Evolutionary conservation across 2,329 filamentous ascomycete species (phyloP).

Genomic region (Fusarium albidum): DNA sequence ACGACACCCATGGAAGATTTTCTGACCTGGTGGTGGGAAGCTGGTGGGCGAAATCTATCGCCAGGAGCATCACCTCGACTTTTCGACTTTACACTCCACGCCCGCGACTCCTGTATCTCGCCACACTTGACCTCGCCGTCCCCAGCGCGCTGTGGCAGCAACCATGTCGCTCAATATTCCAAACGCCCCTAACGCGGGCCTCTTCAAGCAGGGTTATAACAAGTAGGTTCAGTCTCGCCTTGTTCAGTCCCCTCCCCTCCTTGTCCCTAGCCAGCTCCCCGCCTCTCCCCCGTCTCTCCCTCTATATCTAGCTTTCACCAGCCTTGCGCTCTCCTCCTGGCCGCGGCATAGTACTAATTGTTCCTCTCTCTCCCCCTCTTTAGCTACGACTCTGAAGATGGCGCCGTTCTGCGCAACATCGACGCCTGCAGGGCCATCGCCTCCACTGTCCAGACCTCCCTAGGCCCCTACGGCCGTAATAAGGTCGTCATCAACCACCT

Average conservation of each 20-base stretch:
- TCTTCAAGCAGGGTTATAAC: conserved; percentile 97
- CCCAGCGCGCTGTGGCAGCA: conserved; percentile 32
- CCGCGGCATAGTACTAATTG: conserved; percentile 1
- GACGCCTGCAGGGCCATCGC: conserved; percentile 97
- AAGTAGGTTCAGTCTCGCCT: conserved; percentile 67
- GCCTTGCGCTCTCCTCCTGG: background rate
- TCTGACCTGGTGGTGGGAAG: conserved; percentile 33
- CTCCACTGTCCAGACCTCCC: conserved; percentile 93
- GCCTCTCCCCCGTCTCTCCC: conserved; percentile 34
- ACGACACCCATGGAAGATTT: conserved; percentile 40
- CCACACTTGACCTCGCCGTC: conserved; percentile 28
- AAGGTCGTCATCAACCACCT: conserved; percentile 99
- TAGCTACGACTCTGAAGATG: conserved; percentile 99
- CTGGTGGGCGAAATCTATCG: conserved; percentile 35
- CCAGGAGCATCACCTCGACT: conserved; percentile 34
- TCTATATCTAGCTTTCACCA: conserved; percentile 10
- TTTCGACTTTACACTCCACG: conserved; percentile 30
- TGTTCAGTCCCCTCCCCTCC: conserved; percentile 6
- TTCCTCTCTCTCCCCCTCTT: conserved; percentile 6
- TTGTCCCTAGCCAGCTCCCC: conserved; percentile 38
- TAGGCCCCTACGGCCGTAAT: conserved; percentile 97
- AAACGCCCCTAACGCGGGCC: conserved; percentile 87
- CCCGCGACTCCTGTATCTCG: conserved; percentile 25
- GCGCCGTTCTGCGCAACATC: conserved; percentile 97
- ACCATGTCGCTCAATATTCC: conserved; percentile 96